Conservation (phyloP, 108 stramenopile species). For the Nitzschia sp. region DNA sequence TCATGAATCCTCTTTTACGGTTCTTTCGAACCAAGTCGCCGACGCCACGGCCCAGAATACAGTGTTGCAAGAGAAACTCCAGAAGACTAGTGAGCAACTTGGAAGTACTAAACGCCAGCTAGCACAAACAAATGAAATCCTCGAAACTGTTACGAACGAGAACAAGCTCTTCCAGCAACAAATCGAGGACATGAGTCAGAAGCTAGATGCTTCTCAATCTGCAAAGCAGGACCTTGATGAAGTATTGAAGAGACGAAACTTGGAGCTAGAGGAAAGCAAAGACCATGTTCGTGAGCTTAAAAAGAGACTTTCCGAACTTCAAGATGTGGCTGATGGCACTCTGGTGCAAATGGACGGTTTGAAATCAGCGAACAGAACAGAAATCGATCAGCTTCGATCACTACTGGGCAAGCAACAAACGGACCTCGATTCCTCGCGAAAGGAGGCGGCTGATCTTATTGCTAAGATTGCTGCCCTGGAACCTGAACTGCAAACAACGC, state of each 20-base stretch:
- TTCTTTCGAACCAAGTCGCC: background rate
- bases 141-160: too few species aligned
- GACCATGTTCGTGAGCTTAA: background rate
- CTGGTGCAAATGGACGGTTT: background rate
- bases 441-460: background rate
- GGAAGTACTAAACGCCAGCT: background rate
- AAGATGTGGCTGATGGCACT: background rate
- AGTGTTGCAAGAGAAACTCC: background rate
- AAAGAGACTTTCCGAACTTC: background rate
- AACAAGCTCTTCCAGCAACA: too few species aligned
- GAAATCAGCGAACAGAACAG: background rate
- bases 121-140: background rate
- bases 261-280: background rate
- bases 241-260: background rate
- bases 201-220: background rate
- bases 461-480: background rate
- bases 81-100: background rate
- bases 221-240: background rate
- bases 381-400: background rate
- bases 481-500: background rate
- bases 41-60: background rate
- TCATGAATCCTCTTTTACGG: too few species aligned
- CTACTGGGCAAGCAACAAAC: background rate
- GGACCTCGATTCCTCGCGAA: background rate
- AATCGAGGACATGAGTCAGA: too few species aligned